Evolutionary conservation across 805 yeast species (phyloP), one percentile per base, ranked within the genome.

Genomic region (Zygosaccharomyces siamensis): DNA sequence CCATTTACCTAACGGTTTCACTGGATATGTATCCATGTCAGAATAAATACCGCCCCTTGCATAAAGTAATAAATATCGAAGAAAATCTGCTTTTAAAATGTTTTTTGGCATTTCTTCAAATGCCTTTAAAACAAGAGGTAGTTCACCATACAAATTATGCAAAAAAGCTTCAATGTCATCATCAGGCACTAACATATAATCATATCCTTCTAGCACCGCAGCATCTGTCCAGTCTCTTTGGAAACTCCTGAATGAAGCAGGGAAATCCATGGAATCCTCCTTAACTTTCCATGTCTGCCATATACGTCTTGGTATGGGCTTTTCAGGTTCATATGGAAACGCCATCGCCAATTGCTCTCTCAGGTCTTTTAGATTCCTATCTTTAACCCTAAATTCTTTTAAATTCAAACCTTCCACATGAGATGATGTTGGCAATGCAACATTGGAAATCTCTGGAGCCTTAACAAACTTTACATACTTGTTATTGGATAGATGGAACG

Each of bases 221-320:
- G 52, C 45, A 8, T 21, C 43, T 4, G 39, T 40, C 98, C 98
- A 92, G 33, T 81, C 71, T 14, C 74, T 64, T 50, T 80, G 79
- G 38, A 72, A 76, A 31, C 70, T 70, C 40, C 66, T 70, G 61
- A 80, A 83, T 28, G 67, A 63, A 8, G 72, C 59, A 18, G 87
- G 86, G 61, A 88, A 83, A 11, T 72, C 62, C 18, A 71, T 72
- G 53, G 84, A 84, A 36, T 73, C 72, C 42, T 76, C 60, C 14
- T 79, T 80, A 42, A 76, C 81, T 68, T 89, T 92, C 97, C 97
- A 92, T 1, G 96, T 83, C 68, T 92, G 98, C 96, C 97, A 92
- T 36, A 92, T 80, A 55, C 79, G 78, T 18, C 83, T 85, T 0
- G 97, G 95, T 49, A 89, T 79, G 27, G 79, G 78, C 28, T 76